A percentile compares a stretch with the other conserved stretches of the same genome.
Evolutionary conservation across 2,329 filamentous ascomycete species (phyloP).

Genomic region (Penicillium sp.): DNA sequence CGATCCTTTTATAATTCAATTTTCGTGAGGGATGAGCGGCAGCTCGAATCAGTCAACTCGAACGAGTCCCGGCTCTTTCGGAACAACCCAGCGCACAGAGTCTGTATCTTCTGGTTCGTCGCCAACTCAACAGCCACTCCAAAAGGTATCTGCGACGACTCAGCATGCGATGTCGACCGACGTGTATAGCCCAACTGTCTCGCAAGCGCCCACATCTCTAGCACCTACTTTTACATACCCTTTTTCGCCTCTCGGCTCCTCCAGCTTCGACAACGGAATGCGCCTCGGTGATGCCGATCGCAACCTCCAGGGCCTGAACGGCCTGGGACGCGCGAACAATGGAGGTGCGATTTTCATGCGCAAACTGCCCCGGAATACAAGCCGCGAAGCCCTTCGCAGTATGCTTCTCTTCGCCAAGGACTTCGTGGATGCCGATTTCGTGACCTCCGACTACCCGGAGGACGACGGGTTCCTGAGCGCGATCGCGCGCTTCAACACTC

Average conservation of each 20-base stretch:
- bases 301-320: constrained; percentile 37
- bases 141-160: constrained; percentile 37
- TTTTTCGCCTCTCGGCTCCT: constrained; percentile 40
- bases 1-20: constrained; percentile 2
- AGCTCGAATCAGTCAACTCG: constrained; percentile 43
- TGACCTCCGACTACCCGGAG: constrained; percentile 55
- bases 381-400: constrained; percentile 58
- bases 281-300: constrained; percentile 37
- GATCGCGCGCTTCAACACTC: constrained; percentile 58
- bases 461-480: constrained; percentile 59
- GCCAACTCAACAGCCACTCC: constrained; percentile 35
- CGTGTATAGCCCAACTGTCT: constrained; percentile 41
- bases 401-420: constrained; percentile 68
- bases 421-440: constrained; percentile 59
- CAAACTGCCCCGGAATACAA: constrained; percentile 60
- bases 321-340: constrained; percentile 31
- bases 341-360: constrained; percentile 55
- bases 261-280: constrained; percentile 41
- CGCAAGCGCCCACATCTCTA: constrained; percentile 37
- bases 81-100: constrained; percentile 39
- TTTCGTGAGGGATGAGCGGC: constrained; percentile 41
- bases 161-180: constrained; percentile 47
- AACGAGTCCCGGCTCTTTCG: constrained; percentile 43
- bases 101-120: constrained; percentile 43
- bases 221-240: constrained; percentile 37